A percentile compares a stretch with the other conserved stretches of the same genome.
Evolutionary conservation across 2,329 filamentous ascomycete genomes (phyloP).

Genomic region (Penicillium sp.): DNA sequence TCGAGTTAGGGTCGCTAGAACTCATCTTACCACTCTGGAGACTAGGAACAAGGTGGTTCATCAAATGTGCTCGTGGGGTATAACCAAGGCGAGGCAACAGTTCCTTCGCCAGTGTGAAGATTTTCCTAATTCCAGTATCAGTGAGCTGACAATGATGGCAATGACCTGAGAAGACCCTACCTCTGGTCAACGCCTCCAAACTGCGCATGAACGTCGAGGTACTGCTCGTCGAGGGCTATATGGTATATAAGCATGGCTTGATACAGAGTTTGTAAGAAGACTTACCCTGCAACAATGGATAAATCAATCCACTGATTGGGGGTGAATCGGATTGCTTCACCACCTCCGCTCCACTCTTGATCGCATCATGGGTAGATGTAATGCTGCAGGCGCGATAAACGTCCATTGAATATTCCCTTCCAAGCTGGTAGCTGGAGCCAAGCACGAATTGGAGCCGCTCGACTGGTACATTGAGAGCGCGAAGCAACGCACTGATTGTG

Average conservation of each 20-base stretch:
- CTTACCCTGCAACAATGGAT: conserved; percentile 73
- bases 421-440: conserved; percentile 74
- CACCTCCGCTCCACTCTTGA: conserved; percentile 87
- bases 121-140: conserved; percentile 24
- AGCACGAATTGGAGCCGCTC: conserved; percentile 78
- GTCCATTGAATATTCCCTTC: conserved; percentile 76
- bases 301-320: conserved; percentile 70
- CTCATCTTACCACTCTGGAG: conserved; percentile 83
- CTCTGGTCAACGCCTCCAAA: conserved; percentile 64
- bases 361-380: conserved; percentile 67
- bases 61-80: conserved; percentile 68
- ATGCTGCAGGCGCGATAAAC: conserved; percentile 69
- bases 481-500: conserved; percentile 70
- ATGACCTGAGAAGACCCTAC: background rate
- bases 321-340: conserved; percentile 87
- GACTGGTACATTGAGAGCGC: conserved; percentile 73
- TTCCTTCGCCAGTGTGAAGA: conserved; percentile 65
- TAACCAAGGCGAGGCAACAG: conserved; percentile 83
- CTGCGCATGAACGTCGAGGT: conserved; percentile 82
- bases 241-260: too few relatives aligned
- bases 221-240: conserved; percentile 80
- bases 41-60: conserved; percentile 87
- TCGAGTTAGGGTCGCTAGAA: conserved; percentile 61
- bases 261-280: too few relatives aligned
- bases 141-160: background rate